Evolutionary conservation across 2,329 filamentous ascomycete species (phyloP).

Genomic region (Botrytis squamosa): DNA sequence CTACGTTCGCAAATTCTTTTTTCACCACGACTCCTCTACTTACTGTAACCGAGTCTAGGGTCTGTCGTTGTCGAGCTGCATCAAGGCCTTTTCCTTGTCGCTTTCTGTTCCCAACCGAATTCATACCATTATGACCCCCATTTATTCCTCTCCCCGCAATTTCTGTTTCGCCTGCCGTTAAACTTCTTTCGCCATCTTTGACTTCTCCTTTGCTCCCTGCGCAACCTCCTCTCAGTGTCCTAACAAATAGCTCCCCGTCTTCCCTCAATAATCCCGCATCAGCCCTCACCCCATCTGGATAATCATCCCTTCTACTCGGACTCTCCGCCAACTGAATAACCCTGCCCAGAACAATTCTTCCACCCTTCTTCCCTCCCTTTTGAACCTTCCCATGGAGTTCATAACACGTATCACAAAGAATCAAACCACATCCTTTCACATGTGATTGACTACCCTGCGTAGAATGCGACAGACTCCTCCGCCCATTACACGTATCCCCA

Average conservation of each 20-base stretch:
- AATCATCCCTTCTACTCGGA: neutral
- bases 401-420: slow-evolving; percentile 30
- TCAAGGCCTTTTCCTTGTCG: neutral
- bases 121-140: neutral
- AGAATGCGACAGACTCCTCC: neutral
- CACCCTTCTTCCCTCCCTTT: neutral
- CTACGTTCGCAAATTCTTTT: neutral
- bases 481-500: slow-evolving; percentile 14
- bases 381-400: slow-evolving; percentile 10
- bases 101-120: neutral
- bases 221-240: slow-evolving; percentile 2
- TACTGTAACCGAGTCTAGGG: neutral
- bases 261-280: slow-evolving; percentile 15
- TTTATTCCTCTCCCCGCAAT: neutral
- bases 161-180: neutral
- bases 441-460: neutral
- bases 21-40: neutral
- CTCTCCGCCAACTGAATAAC: slow-evolving; percentile 1
- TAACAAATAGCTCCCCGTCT: slow-evolving; percentile 17
- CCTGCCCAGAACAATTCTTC: neutral
- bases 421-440: slow-evolving; percentile 30
- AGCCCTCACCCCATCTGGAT: slow-evolving; percentile 18
- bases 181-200: neutral
- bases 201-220: neutral
- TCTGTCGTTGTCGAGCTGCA: neutral